phyloP scores from a whole-genome alignment of 83 land plant genomes.

The Thuja plicata region DNA sequence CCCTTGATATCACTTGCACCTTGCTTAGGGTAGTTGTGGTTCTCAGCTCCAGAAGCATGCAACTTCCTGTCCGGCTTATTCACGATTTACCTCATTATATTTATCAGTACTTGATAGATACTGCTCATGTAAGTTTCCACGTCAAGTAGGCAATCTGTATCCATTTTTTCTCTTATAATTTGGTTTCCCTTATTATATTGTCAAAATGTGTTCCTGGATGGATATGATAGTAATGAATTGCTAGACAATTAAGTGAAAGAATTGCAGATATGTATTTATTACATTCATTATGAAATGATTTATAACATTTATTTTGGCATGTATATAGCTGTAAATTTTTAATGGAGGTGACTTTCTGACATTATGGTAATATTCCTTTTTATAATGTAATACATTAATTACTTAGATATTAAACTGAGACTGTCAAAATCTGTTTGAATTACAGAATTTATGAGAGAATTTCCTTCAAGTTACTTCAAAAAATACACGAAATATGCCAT shows the following conservation, averaged over 20 bases:
- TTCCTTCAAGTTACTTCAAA: too few relatives aligned
- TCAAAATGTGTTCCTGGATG: background rate
- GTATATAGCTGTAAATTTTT: too few relatives aligned
- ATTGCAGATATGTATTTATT: background rate
- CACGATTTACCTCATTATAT: slow-evolving; percentile 1
- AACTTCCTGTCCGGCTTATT: background rate
- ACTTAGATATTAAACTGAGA: too few relatives aligned
- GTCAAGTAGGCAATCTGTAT: background rate
- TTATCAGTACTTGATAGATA: background rate
- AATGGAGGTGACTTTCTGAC: too few relatives aligned
- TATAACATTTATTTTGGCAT: background rate
- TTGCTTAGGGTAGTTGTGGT: slow-evolving; percentile 8
- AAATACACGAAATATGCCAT: too few relatives aligned
- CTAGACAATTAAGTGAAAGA: background rate
- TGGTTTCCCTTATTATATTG: background rate
- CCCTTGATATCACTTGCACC: background rate
- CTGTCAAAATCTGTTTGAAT: too few relatives aligned
- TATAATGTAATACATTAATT: too few relatives aligned
- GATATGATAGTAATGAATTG: background rate
- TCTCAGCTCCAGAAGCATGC: slow-evolving; percentile 8
- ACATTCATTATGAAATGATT: background rate
- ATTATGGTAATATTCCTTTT: too few relatives aligned
- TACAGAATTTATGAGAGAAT: too few relatives aligned
- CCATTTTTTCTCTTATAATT: background rate
- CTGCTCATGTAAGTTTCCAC: background rate